These are phyloP conservation scores for Dactylellina drechsleri DNA, from an alignment of 2,329 filamentous ascomycete genomes.

Conservation along the genomic window DNA sequence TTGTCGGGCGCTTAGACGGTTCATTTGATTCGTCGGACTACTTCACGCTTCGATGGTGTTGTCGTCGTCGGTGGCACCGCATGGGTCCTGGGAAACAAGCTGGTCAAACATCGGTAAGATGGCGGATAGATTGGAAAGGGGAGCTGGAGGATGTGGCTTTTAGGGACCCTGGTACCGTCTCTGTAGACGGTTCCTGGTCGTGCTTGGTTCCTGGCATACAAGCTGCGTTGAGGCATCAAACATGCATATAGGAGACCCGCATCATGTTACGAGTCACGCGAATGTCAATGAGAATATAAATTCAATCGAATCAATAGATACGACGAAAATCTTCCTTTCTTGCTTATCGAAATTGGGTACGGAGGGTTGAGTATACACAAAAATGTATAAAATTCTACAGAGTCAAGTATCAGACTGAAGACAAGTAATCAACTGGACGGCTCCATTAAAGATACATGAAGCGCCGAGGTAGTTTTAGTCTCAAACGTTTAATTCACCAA, in stretches of 20 bases:
- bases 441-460: neutral
- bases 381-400: no score
- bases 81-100: conserved; percentile 13
- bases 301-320: no score
- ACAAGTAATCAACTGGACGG: neutral
- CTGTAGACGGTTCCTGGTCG: conserved; percentile 19
- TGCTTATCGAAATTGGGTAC: no score
- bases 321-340: no score
- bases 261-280: no score
- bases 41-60: neutral
- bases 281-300: no score
- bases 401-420: neutral
- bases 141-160: neutral
- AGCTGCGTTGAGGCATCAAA: conserved; percentile 23
- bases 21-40: conserved; percentile 33
- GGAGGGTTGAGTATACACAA: no score
- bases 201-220: conserved; percentile 16
- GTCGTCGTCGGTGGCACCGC: conserved; percentile 24
- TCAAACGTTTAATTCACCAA: no score
- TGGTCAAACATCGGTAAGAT: conserved; percentile 37
- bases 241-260: neutral
- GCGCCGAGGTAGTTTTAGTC: neutral
- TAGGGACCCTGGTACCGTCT: neutral
- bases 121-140: conserved; percentile 47
- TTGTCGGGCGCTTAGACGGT: conserved; percentile 30